Evolutionary conservation across 2,329 filamentous ascomycete species (phyloP), one percentile per base, ranked within the genome.

Genomic region (Thelonectria discophora): DNA sequence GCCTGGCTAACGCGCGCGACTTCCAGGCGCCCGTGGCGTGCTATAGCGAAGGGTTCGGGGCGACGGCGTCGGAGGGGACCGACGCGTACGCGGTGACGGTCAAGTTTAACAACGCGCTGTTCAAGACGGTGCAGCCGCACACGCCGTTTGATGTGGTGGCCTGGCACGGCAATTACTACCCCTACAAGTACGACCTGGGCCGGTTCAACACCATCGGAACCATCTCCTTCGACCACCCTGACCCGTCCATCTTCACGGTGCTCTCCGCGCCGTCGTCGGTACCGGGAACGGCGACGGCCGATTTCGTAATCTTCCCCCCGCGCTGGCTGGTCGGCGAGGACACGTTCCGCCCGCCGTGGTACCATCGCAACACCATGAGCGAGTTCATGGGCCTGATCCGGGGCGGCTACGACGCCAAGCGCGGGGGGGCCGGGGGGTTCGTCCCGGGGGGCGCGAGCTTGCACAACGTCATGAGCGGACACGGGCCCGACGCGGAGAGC

Each of bases 101-200:
- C 73, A 91, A 91, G 74, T 89, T 91, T 71, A 86, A 87, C 72
- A 88, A 89, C 66, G 80, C 82, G 48, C 84, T 92, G 52, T 93
- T 91, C 77, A 78, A 80, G 39, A 88, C 88, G 7, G 80, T 74
- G 43, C 90, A 93, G 76, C 75, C 81, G 11, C 91, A 93, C 74
- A 89, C 88, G 0, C 90, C 91, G 0, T 94, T 93, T 70, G 90
- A 94, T 69, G 86, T 94, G 0, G 90, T 93, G 3, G 90, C 88
- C 3, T 94, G 90, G 90, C 90, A 94, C 72, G 91, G 91, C 46
- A 90, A 87, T 65, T 93, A 93, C 77, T 90, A 90, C 63, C 91
- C 91, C 0, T 92, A 88, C 83, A 94, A 94, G 77, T 94, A 94
- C 78, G 91, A 93, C 70, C 83, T 94, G 1, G 89, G 88, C 24